A percentile compares a stretch with the other conserved stretches of the same genome.
Conservation (phyloP, 768 basidiomycete species). For the Trametes elegans region DNA sequence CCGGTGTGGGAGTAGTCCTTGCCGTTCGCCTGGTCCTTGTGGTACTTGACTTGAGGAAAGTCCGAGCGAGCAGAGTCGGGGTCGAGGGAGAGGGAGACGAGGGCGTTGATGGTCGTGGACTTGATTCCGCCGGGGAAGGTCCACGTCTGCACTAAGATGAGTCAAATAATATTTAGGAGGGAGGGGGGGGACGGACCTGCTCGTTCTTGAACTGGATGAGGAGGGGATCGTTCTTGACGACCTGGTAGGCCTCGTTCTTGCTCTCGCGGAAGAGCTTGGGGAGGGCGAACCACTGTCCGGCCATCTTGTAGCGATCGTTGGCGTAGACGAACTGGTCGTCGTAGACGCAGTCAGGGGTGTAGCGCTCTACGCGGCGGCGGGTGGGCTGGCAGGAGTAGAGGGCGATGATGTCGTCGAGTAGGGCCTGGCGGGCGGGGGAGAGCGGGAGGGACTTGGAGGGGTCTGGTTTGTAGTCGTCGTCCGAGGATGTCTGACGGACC, state of each 20-base stretch:
- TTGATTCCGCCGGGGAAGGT: conserved; percentile 39
- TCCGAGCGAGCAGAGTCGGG: conserved; percentile 40
- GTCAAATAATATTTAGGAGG: too few relatives aligned
- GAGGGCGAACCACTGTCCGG: conserved; percentile 41
- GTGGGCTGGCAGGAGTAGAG: conserved; percentile 40
- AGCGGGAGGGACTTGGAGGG: conserved; percentile 36
- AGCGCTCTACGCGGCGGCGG: conserved; percentile 37
- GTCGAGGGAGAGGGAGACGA: conserved; percentile 39
- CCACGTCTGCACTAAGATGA: conserved; percentile 31
- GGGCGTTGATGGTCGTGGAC: conserved; percentile 40
- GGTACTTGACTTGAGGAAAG: conserved; percentile 37
- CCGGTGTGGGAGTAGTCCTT: conserved; percentile 44
- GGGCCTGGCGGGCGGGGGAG: conserved; percentile 36
- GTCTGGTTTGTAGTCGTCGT: conserved; percentile 34
- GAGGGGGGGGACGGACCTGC: conserved; percentile 26
- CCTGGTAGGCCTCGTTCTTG: conserved; percentile 37
- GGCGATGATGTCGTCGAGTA: conserved; percentile 41
- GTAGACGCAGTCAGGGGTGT: conserved; percentile 32
- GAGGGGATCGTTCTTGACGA: conserved; percentile 35
- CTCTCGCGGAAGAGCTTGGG: conserved; percentile 38
- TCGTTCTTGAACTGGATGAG: conserved; percentile 45
- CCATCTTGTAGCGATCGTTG: conserved; percentile 40
- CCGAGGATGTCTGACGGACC: conserved; percentile 35
- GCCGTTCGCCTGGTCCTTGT: conserved; percentile 42
- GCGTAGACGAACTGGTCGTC: conserved; percentile 42